Conservation (phyloP, 768 basidiomycete genomes). For the Austroboletus festivus region DNA sequence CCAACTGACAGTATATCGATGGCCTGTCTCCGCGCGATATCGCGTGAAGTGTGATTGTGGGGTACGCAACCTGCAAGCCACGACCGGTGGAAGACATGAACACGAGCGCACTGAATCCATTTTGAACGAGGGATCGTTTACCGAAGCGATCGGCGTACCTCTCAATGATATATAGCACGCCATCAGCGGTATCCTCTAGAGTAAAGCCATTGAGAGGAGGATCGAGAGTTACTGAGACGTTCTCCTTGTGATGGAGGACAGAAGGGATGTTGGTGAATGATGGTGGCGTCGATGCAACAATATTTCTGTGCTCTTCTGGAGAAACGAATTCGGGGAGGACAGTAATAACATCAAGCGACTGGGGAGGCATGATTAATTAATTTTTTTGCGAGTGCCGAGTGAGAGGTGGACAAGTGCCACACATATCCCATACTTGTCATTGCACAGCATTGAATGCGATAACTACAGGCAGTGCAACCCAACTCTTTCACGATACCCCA, state of each 20-base stretch:
- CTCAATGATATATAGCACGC: constrained; percentile 82
- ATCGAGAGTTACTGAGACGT: constrained; percentile 66
- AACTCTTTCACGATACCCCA: no score
- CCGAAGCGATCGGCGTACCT: constrained; percentile 47
- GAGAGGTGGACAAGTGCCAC: no score
- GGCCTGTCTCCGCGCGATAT: constrained; percentile 66
- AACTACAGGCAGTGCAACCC: no score
- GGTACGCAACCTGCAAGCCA: constrained; percentile 86
- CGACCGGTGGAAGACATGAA: constrained; percentile 69
- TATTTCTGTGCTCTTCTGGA: constrained; percentile 61
- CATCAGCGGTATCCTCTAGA: constrained; percentile 47
- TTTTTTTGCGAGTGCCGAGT: no score
- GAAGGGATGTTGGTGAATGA: constrained; percentile 87
- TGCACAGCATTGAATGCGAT: no score
- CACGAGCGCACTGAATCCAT: constrained; percentile 56
- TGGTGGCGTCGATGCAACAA: constrained; percentile 76
- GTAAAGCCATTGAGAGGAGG: constrained; percentile 65
- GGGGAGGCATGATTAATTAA: constrained; percentile 9
- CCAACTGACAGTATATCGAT: constrained; percentile 91
- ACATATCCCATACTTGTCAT: no score
- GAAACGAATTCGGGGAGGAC: constrained; percentile 46
- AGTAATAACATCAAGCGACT: constrained; percentile 33
- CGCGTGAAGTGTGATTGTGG: constrained; percentile 90
- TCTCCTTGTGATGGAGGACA: constrained; percentile 67
- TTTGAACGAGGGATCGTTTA: constrained; percentile 3